These are phyloP conservation scores for Suillus paluster DNA, from an alignment of 768 basidiomycete genomes.

Conservation along the genomic window DNA sequence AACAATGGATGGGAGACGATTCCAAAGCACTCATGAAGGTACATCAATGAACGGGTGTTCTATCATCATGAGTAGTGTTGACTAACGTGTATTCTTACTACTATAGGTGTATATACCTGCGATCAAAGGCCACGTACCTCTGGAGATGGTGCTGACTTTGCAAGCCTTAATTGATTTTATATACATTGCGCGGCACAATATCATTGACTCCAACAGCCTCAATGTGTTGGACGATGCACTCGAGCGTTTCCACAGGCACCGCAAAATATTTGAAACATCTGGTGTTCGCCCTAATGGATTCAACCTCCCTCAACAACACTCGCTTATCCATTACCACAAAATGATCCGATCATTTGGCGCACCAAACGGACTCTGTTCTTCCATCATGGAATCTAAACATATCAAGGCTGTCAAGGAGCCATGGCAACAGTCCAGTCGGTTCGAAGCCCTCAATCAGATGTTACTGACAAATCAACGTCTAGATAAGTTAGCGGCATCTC, in stretches of 20 bases:
- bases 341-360: constrained; percentile 20
- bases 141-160: neutral
- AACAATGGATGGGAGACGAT: constrained; percentile 27
- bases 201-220: constrained; percentile 18
- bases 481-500: constrained; percentile 14
- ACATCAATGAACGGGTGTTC: no score
- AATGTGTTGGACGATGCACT: constrained; percentile 16
- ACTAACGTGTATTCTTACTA: neutral
- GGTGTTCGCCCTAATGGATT: constrained; percentile 16
- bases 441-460: constrained; percentile 17
- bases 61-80: no score
- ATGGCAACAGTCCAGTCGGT: constrained; percentile 28
- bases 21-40: constrained; percentile 30
- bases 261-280: constrained; percentile 14
- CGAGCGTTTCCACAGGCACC: constrained; percentile 14
- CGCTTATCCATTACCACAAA: constrained; percentile 22
- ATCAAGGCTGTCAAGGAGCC: constrained; percentile 42
- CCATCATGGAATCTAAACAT: constrained; percentile 41
- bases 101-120: neutral
- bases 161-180: constrained; percentile 24
- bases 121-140: neutral
- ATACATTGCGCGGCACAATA: constrained; percentile 23
- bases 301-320: constrained; percentile 25
- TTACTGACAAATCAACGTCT: constrained; percentile 31
- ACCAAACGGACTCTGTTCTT: constrained; percentile 30